Evolutionary conservation across 371 early-diverging fungal genomes (phyloP).

Genomic region (Zychaea mexicana): DNA sequence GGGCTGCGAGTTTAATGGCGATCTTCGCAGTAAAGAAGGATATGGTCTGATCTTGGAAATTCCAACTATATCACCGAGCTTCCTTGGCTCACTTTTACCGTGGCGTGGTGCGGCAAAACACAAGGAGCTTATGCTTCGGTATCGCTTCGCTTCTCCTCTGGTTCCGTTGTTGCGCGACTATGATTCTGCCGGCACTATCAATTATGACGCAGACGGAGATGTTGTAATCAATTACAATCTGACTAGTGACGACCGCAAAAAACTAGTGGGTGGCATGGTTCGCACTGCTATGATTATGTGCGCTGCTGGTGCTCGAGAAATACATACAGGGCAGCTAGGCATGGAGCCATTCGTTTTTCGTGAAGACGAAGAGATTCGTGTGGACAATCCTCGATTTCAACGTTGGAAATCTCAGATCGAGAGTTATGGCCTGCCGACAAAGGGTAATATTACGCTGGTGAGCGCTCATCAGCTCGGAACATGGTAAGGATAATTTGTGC

Average conservation of each 20-base stretch:
- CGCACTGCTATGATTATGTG: conserved; percentile 51
- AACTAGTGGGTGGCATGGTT: conserved; percentile 45
- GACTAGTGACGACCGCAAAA: conserved; percentile 48
- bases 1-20: not conserved
- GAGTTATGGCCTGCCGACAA: conserved; percentile 19
- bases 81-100: conserved; percentile 30
- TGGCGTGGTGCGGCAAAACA: conserved; percentile 54
- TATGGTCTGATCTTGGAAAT: conserved; percentile 45
- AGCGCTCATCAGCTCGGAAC: conserved; percentile 63
- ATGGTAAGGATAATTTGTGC: conserved; percentile 26
- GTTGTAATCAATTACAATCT: conserved; percentile 38
- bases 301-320: conserved; percentile 67
- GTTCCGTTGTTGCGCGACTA: conserved; percentile 66
- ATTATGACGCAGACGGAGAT: conserved; percentile 15
- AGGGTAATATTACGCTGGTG: conserved; percentile 13
- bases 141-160: conserved; percentile 39
- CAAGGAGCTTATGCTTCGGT: conserved; percentile 52
- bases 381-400: conserved; percentile 27
- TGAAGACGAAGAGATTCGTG: conserved; percentile 24
- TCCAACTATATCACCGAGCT: conserved; percentile 48
- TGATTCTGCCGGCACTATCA: conserved; percentile 40
- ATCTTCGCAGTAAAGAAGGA: not conserved
- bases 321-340: conserved; percentile 48
- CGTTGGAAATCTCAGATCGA: conserved; percentile 16
- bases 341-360: conserved; percentile 36